These are phyloP conservation scores for Dioscorea dumetorum DNA, from an alignment of 106 monocot genomes.

Conservation along the genomic window DNA sequence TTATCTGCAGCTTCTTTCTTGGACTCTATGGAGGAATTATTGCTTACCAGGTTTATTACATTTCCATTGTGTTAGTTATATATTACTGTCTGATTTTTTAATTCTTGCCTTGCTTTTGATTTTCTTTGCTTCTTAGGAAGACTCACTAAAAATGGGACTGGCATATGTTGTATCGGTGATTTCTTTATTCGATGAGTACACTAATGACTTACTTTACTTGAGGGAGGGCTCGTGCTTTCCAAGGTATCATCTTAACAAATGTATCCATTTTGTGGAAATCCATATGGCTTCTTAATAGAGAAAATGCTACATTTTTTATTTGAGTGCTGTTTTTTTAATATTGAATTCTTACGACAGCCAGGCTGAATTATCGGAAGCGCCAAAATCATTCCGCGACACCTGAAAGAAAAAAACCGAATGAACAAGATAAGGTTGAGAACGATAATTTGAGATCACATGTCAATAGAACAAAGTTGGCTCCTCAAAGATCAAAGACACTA, in stretches of 20 bases:
- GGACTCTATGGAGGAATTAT: slow-evolving; percentile 50
- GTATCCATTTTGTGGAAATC: too few relatives aligned
- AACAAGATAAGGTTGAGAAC: slow-evolving; percentile 14
- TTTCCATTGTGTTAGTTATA: background rate
- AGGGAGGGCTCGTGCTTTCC: slow-evolving; percentile 92
- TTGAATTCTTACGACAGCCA: slow-evolving; percentile 61
- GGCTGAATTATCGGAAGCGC: slow-evolving; percentile 63
- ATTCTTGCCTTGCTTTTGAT: background rate
- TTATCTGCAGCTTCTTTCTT: slow-evolving; percentile 67
- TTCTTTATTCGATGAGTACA: slow-evolving; percentile 84
- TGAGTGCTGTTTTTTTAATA: slow-evolving; percentile 2
- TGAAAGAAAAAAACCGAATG: slow-evolving; percentile 10
- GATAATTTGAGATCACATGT: slow-evolving; percentile 4
- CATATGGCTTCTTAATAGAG: background rate
- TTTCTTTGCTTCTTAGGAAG: slow-evolving; percentile 40
- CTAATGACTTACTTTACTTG: slow-evolving; percentile 87
- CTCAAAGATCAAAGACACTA: slow-evolving; percentile 39
- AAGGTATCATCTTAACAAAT: slow-evolving; percentile 40
- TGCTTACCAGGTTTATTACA: slow-evolving; percentile 54
- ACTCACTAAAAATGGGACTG: slow-evolving; percentile 71
- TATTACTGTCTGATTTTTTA: background rate
- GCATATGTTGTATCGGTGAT: slow-evolving; percentile 64
- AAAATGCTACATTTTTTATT: too few relatives aligned
- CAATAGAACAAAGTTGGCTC: slow-evolving; percentile 22
- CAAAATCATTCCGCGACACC: background rate